Evolutionary conservation across 1,284 basidiomycete species (phyloP), one percentile per base, ranked within the genome.

Genomic region (Trichosporon coremiiforme): DNA sequence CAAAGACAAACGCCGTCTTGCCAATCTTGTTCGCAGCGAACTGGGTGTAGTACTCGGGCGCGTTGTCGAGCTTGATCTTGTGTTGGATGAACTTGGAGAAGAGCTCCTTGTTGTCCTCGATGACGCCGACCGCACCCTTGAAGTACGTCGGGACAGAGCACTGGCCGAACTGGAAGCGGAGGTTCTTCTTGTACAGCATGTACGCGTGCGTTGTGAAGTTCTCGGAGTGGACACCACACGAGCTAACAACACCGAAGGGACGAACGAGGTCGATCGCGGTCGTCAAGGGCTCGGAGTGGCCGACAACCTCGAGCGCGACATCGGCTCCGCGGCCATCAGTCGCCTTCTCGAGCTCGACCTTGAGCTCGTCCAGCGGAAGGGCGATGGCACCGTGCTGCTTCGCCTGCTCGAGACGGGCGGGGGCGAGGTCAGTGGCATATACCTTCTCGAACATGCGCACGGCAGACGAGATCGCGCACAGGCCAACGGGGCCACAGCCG

Each of bases 91-190:
- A 83, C 22, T 71, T 71, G 9, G 65, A 67, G 66, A 83, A 81
- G 29, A 83, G 67, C 20, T 80, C 76, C 62, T 74, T 72, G 72
- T 79, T 79, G 57, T 75, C 69, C 67, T 72, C 63, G 82, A 94
- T 82, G n/a, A 94, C 82, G 74, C 90, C 88, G 53, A 91, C 85
- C 0, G 91, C 91, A 68, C 88, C 83, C 4, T 89, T 89, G 74
- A 93, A 90, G 86, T 93, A 89, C 0, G 90, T 88, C 9, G 89
- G 87, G 4, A 92, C 93, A 17, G 92, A 92, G 77, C 94, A 95
- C n/a, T 93, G 87, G 10, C 94, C 94, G 66, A 79, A 81, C 73
- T 81, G 80, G 53, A 81, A 66, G 13, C 75, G 74, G 7, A 78
- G 55, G 71, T 66, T 71, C 45, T 22, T 38, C 22, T 25, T 63